phyloP scores from a whole-genome alignment of 2,329 filamentous ascomycete species.

The Pseudogymnoascus sp. region DNA sequence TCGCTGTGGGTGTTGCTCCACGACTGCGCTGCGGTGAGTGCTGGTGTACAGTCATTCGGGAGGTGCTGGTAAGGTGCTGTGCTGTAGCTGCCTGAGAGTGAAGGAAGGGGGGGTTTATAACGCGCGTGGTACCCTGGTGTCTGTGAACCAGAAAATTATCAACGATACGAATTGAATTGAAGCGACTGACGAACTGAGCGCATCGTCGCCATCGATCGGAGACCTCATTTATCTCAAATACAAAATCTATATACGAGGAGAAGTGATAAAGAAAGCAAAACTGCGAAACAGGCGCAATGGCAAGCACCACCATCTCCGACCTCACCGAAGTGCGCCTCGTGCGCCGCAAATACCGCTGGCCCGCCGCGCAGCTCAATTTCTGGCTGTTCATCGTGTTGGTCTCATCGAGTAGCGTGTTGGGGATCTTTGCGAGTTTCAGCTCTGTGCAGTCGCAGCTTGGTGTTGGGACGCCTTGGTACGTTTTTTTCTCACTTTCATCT shows the following conservation, averaged over 20 bases:
- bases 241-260: neutral
- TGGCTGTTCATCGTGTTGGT: constrained; percentile 60
- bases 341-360: constrained; percentile 50
- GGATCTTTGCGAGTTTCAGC: constrained; percentile 52
- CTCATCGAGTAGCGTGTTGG: constrained; percentile 48
- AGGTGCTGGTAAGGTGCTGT: neutral
- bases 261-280: no score
- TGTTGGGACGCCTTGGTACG: constrained; percentile 52
- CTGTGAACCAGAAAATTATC: neutral
- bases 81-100: constrained; percentile 1
- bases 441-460: constrained; percentile 46
- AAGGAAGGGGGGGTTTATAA: neutral
- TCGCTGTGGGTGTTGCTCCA: constrained; percentile 2
- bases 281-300: no score
- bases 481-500: constrained; percentile 9
- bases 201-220: neutral
- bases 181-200: neutral
- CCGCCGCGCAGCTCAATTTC: constrained; percentile 55
- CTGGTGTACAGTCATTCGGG: neutral
- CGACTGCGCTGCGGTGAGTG: neutral
- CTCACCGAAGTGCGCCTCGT: constrained; percentile 7
- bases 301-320: constrained; percentile 2
- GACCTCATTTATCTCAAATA: neutral
- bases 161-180: neutral
- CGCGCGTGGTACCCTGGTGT: constrained; percentile 1